phyloP scores from a whole-genome alignment of 176 grass and related monocot species.

The Aegilops sharonensis region DNA sequence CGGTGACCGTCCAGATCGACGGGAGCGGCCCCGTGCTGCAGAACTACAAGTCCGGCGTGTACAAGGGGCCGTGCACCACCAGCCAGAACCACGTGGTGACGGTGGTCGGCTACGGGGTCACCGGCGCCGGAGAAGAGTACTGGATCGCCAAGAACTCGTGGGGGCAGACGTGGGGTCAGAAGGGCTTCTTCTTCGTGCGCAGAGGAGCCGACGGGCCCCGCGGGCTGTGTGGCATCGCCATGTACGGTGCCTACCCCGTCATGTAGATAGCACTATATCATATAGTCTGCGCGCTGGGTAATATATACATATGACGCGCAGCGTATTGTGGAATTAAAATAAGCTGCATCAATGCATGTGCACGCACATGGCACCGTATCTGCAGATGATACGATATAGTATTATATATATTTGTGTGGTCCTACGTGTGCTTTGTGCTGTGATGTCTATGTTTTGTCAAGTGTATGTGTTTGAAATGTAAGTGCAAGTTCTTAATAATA shows the following conservation, averaged over 20 bases:
- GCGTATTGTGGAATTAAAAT: too few species aligned
- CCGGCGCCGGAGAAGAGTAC: neutral
- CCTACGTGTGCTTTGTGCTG: too few species aligned
- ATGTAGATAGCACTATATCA: neutral
- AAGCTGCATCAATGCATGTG: too few species aligned
- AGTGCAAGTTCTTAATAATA: too few species aligned
- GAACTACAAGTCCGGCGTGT: constrained; percentile 19
- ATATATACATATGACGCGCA: too few species aligned
- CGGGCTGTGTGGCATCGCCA: constrained; percentile 25
- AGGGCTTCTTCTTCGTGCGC: constrained; percentile 10
- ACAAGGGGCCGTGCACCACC: constrained; percentile 4
- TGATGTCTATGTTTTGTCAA: too few species aligned
- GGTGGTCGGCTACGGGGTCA: constrained; percentile 23
- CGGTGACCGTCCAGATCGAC: neutral
- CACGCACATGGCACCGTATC: too few species aligned
- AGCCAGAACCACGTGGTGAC: constrained; percentile 10
- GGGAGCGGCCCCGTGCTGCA: neutral
- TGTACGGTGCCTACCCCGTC: neutral
- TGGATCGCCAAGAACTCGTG: constrained; percentile 36
- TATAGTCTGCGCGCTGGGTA: too few species aligned
- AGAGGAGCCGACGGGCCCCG: neutral
- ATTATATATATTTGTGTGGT: too few species aligned
- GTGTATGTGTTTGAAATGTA: too few species aligned
- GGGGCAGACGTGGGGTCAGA: neutral
- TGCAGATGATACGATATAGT: too few species aligned